Percentiles rank a stretch among this genome's conserved stretches.
Conservation (phyloP, 2,329 filamentous ascomycete species). For the Aspergillus fijiensis region DNA sequence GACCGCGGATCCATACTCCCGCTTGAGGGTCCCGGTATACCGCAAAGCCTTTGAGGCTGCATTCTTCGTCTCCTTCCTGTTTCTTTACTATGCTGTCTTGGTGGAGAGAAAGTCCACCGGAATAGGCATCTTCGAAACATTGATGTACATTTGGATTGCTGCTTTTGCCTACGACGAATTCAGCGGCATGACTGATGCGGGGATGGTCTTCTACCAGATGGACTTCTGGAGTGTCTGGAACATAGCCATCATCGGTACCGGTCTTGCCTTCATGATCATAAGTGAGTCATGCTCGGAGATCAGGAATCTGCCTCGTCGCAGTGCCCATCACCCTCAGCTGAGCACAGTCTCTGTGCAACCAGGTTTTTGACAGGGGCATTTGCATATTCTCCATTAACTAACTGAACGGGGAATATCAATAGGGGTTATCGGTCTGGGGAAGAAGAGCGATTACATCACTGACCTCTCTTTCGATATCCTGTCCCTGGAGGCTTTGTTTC, state of each 20-base stretch:
- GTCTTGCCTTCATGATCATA: constrained; percentile 67
- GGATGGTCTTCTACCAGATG: constrained; percentile 78
- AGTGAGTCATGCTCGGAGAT: constrained; percentile 54
- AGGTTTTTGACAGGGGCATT: neutral
- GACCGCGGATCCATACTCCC: constrained; percentile 70
- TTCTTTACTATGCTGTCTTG: constrained; percentile 82
- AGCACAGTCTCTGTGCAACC: neutral
- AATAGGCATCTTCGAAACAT: constrained; percentile 67
- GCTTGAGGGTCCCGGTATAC: constrained; percentile 77
- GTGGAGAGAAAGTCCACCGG: constrained; percentile 66
- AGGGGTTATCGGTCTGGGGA: constrained; percentile 68
- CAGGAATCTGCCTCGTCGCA: constrained; percentile 24
- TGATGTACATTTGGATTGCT: constrained; percentile 82
- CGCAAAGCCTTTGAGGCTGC: constrained; percentile 80
- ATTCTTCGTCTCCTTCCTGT: constrained; percentile 75
- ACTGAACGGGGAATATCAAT: constrained; percentile 2
- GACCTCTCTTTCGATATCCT: constrained; percentile 86
- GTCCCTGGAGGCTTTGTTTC: constrained; percentile 81
- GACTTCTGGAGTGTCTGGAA: constrained; percentile 80
- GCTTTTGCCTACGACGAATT: constrained; percentile 87
- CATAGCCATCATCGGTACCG: constrained; percentile 71
- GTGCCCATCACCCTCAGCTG: constrained; percentile 7
- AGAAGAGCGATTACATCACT: constrained; percentile 61
- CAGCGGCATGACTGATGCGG: constrained; percentile 81
- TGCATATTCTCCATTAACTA: neutral